Base-by-base conservation (phyloP, 257 asterid genomes). In the Jasminum sambac region DNA sequence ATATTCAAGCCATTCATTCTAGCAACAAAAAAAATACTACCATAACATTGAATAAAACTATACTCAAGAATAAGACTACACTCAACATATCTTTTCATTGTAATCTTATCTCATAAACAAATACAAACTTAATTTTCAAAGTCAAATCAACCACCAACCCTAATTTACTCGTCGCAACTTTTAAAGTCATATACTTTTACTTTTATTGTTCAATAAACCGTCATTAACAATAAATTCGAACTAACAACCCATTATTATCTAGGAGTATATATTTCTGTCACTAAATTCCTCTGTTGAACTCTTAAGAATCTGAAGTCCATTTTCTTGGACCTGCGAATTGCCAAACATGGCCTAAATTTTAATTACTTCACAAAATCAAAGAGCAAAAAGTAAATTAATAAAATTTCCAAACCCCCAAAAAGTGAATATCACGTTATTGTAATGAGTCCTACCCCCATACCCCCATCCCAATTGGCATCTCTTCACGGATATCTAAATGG, bases 401-500 rank as follows among this genome's bases (percentile, higher is more conserved):
- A 30, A 30, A 1, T 71, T 66, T 34, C 48, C 77, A 78, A 46
- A 64, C 72, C 58, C 72, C 58, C 3, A 50, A 37, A 52, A 63
- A 68, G 72, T 44, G 66, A 61, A 72, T 34, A 73, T 82, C 87
- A 76, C 80, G 80, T 68, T 73, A 64, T 64, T 73, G 40, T 26
- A 59, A 57, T 74, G 76, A 25, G 36, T 39, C 17, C 10, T 73
- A 37, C 55, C 38, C 65, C 36, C 73, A 26, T 73, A 37, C 55
- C 38, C 65, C 36, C 73, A 26, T 62, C 52, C 67, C 39, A 43
- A 24, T 64, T 41, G 24, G 43, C 3, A 23, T 34, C 21, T 5
- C 65, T 19, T 64, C 85, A 69, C 87, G 68, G 66, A 55, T 21
- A 64, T 68, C 84, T 70, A 84, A 83, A 71, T 24, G 37, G 81